Evolutionary conservation across 148 eudicot species (phyloP).

Genomic region (Camellia granthamiana): DNA sequence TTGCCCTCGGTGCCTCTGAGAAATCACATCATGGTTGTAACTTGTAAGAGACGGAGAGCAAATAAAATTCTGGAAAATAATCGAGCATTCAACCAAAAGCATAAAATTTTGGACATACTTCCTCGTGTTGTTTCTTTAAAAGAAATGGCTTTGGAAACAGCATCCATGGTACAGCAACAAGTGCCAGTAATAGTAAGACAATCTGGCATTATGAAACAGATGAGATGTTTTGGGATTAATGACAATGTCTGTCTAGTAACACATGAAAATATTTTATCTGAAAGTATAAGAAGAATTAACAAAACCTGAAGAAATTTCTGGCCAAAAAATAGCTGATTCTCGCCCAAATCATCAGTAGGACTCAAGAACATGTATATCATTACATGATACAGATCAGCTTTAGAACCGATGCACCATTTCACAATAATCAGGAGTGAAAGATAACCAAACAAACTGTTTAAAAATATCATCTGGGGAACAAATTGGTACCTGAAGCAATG

Average conservation of each 20-base stretch:
- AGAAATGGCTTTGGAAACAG: slow-evolving; percentile 85
- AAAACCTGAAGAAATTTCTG: slow-evolving; percentile 76
- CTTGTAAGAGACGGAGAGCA: neutral
- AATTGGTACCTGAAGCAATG: slow-evolving; percentile 66
- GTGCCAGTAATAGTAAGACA: slow-evolving; percentile 56
- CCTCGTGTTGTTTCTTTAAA: slow-evolving; percentile 76
- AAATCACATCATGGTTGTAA: neutral
- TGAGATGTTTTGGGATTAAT: slow-evolving; percentile 17
- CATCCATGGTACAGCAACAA: slow-evolving; percentile 92
- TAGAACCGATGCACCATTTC: slow-evolving; percentile 89
- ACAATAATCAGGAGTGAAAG: slow-evolving; percentile 79
- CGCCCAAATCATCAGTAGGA: slow-evolving; percentile 81
- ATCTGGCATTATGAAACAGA: slow-evolving; percentile 36
- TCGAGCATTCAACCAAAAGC: neutral
- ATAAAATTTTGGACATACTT: slow-evolving; percentile 38
- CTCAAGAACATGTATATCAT: slow-evolving; percentile 94
- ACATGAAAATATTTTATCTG: neutral
- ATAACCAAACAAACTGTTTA: slow-evolving; percentile 85
- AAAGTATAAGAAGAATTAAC: neutral
- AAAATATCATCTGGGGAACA: slow-evolving; percentile 83
- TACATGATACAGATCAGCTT: slow-evolving; percentile 86
- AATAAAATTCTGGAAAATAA: neutral
- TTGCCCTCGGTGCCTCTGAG: slow-evolving; percentile 72
- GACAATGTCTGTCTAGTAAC: neutral
- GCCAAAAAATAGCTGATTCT: slow-evolving; percentile 78